These are phyloP conservation scores for Xylariaceae sp. DNA, from an alignment of 2,329 filamentous ascomycete species.

Conservation along the genomic window DNA sequence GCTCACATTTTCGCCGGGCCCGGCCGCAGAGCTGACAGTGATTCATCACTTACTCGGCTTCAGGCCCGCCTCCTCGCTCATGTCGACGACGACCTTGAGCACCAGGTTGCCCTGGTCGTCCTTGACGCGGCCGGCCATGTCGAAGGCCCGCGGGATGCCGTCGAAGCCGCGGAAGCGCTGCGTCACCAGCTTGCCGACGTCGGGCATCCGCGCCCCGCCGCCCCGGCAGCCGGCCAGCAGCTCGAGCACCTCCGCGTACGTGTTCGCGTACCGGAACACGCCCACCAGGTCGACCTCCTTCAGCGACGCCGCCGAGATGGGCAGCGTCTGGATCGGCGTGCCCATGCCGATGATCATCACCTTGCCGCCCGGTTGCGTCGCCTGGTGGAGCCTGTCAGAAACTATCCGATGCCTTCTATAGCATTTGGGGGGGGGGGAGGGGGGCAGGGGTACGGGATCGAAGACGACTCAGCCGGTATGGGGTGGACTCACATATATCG, in stretches of 20 bases:
- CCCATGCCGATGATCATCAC: conserved; percentile 76
- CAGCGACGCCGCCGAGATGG: conserved; percentile 63
- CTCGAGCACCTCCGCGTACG: conserved; percentile 52
- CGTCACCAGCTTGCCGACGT: conserved; percentile 61
- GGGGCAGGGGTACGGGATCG: too few species aligned
- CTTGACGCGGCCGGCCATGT: conserved; percentile 63
- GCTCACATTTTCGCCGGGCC: too few species aligned
- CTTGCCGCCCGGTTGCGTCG: conserved; percentile 60
- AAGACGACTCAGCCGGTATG: too few species aligned
- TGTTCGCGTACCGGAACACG: conserved; percentile 71
- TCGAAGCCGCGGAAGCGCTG: conserved; percentile 61
- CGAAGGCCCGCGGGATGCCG: conserved; percentile 58
- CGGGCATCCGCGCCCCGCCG: conserved; percentile 46
- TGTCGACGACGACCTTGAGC: conserved; percentile 63
- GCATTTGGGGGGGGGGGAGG: too few species aligned
- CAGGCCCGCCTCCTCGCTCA: conserved; percentile 13
- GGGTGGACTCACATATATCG: conserved; percentile 53
- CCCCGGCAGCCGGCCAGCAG: conserved; percentile 33
- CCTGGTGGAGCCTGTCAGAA: too few species aligned
- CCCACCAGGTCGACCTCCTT: conserved; percentile 73
- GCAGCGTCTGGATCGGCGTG: conserved; percentile 66
- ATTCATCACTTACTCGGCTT: conserved; percentile 2
- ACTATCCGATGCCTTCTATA: too few species aligned
- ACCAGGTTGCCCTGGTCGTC: conserved; percentile 64
- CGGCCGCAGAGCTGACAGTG: too few species aligned